Percentiles rank a stretch among this genome's conserved stretches.
Conservation (phyloP, 371 early-diverging fungal genomes). For the Mucor velutinosus region DNA sequence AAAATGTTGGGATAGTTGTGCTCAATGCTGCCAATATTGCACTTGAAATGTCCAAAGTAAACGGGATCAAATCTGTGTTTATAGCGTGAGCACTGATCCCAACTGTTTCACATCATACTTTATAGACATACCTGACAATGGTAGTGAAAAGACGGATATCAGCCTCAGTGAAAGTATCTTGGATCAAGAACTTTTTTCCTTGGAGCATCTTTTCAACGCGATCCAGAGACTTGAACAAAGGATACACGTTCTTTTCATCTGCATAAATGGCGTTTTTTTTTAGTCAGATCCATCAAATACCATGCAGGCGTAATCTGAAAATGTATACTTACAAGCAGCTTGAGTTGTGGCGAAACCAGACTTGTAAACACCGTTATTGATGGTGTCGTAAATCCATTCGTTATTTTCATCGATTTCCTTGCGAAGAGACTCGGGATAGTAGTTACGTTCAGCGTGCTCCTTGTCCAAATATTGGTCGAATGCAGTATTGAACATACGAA, state of each 20-base stretch:
- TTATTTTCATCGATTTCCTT: constrained; percentile 85
- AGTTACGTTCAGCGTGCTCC: constrained; percentile 66
- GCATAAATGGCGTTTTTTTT: background rate
- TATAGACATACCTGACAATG: constrained; percentile 68
- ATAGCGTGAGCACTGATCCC: background rate
- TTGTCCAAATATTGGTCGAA: constrained; percentile 76
- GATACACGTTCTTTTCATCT: constrained; percentile 72
- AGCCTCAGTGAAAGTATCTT: constrained; percentile 84
- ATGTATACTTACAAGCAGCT: constrained; percentile 62
- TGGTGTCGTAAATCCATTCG: constrained; percentile 85
- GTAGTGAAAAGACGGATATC: constrained; percentile 94
- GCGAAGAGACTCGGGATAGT: constrained; percentile 78
- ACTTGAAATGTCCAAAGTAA: constrained; percentile 91
- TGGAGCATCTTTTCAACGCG: constrained; percentile 81
- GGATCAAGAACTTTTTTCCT: constrained; percentile 75
- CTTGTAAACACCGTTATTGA: constrained; percentile 89
- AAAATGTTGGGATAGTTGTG: constrained; percentile 87
- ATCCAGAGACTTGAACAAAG: constrained; percentile 81
- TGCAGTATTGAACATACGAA: constrained; percentile 89
- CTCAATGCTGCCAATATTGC: constrained; percentile 82
- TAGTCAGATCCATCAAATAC: background rate
- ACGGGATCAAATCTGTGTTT: constrained; percentile 77
- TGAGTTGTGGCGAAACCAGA: constrained; percentile 92
- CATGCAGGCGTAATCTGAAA: background rate
- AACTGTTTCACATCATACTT: background rate